These are phyloP conservation scores for Zygosaccharomyces pseudobailii DNA, from an alignment of 1,139 yeast species.

Conservation along the genomic window DNA sequence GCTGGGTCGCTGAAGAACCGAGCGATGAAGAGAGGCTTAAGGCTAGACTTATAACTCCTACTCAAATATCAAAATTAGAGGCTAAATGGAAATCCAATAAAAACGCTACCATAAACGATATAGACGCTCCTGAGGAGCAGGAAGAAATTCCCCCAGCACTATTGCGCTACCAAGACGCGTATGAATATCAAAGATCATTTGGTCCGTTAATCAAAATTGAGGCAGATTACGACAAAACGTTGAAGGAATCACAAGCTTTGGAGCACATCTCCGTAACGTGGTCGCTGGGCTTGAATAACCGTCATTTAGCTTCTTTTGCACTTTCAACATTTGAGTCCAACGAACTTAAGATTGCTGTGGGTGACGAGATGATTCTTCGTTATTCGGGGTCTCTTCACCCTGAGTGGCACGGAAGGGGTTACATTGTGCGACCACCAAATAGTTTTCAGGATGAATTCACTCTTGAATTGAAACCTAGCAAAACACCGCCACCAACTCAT, in stretches of 20 bases:
- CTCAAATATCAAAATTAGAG: constrained; percentile 71
- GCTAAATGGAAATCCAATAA: constrained; percentile 75
- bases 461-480: constrained; percentile 53
- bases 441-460: constrained; percentile 67
- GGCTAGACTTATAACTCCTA: constrained; percentile 52
- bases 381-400: constrained; percentile 49
- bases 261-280: constrained; percentile 72
- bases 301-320: constrained; percentile 65
- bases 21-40: constrained; percentile 56
- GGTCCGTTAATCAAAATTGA: constrained; percentile 81
- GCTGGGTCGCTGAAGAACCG: constrained; percentile 78
- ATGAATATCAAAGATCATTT: constrained; percentile 78
- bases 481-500: constrained; percentile 43
- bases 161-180: constrained; percentile 77
- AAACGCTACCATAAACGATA: constrained; percentile 61
- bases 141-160: constrained; percentile 66
- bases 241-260: constrained; percentile 75
- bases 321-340: constrained; percentile 63
- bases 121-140: constrained; percentile 48
- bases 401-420: constrained; percentile 71
- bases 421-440: constrained; percentile 66
- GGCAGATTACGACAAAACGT: constrained; percentile 69
- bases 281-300: constrained; percentile 63
- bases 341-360: constrained; percentile 73
- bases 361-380: constrained; percentile 71